Evolutionary conservation across 2,329 filamentous ascomycete species (phyloP).

Genomic region (Coniochaeta prunicola): DNA sequence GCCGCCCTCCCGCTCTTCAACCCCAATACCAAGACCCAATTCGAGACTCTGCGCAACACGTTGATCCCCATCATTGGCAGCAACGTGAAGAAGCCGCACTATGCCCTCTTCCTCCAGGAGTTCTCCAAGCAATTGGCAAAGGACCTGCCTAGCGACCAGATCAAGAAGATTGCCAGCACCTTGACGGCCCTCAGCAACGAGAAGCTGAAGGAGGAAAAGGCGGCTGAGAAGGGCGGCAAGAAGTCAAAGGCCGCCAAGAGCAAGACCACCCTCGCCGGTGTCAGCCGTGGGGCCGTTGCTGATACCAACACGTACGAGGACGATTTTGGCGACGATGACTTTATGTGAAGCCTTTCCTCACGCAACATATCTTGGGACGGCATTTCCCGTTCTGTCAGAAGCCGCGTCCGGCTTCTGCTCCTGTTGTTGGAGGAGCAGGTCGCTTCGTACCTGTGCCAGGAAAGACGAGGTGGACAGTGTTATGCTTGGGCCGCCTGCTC

Average conservation of each 20-base stretch:
- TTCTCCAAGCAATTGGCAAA: slow-evolving; percentile 82
- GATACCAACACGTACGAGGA: slow-evolving; percentile 74
- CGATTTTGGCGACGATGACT: slow-evolving; percentile 76
- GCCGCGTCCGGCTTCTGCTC: background rate
- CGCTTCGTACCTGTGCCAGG: background rate
- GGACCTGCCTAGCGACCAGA: slow-evolving; percentile 83
- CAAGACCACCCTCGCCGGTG: slow-evolving; percentile 70
- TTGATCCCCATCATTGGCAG: slow-evolving; percentile 69
- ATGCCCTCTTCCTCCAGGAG: slow-evolving; percentile 83
- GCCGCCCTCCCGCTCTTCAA: slow-evolving; percentile 78
- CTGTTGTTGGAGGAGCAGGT: background rate
- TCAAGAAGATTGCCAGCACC: slow-evolving; percentile 88
- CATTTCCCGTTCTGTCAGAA: background rate
- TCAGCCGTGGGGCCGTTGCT: slow-evolving; percentile 50
- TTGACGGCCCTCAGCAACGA: slow-evolving; percentile 91
- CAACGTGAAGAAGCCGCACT: slow-evolving; percentile 84
- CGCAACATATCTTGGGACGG: background rate
- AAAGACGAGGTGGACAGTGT: background rate
- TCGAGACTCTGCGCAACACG: slow-evolving; percentile 68
- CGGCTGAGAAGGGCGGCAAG: slow-evolving; percentile 87
- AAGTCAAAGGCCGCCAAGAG: slow-evolving; percentile 96
- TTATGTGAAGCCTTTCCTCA: slow-evolving; percentile 1
- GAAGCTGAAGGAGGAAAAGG: slow-evolving; percentile 98
- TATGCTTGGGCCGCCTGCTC: background rate
- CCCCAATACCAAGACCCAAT: slow-evolving; percentile 79